phyloP scores from a whole-genome alignment of 2,329 filamentous ascomycete species.

The Colletotrichum sp. region DNA sequence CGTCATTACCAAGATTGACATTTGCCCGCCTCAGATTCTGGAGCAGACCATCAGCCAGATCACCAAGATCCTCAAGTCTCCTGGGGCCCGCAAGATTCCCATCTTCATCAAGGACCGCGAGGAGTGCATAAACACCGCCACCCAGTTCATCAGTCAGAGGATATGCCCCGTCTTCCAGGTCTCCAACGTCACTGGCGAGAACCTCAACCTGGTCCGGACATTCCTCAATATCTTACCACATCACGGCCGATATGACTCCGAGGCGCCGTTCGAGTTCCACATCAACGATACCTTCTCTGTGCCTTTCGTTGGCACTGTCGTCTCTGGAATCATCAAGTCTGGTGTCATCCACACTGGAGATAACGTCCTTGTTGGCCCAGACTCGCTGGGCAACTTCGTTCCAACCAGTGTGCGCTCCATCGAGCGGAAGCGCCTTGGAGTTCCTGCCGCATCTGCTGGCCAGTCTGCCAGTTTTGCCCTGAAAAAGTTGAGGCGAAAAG shows the following conservation, averaged over 20 bases:
- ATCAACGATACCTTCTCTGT: constrained; percentile 99
- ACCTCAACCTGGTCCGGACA: constrained; percentile 85
- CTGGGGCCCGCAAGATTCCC: constrained; percentile 92
- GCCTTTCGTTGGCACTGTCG: constrained; percentile 94
- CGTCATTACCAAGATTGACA: constrained; percentile 97
- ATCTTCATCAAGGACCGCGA: constrained; percentile 93
- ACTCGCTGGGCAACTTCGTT: constrained; percentile 87
- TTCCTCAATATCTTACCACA: constrained; percentile 97
- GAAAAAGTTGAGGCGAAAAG: constrained; percentile 85
- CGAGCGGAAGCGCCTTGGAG: constrained; percentile 89
- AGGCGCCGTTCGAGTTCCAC: constrained; percentile 91
- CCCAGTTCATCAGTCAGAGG: constrained; percentile 91
- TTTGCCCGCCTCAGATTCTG: constrained; percentile 93
- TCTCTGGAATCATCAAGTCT: constrained; percentile 90
- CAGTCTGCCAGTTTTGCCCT: constrained; percentile 93
- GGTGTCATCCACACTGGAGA: constrained; percentile 92
- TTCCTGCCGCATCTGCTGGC: constrained; percentile 86
- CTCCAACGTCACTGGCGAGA: constrained; percentile 94
- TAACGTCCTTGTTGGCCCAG: constrained; percentile 85
- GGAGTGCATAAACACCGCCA: constrained; percentile 93
- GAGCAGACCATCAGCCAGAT: constrained; percentile 93
- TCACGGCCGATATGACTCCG: constrained; percentile 88
- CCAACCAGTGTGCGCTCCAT: constrained; percentile 90
- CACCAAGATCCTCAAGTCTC: constrained; percentile 90
- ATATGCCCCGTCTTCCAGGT: constrained; percentile 99